Evolutionary conservation across 441 rosid species (phyloP), one percentile per base, ranked within the genome.

Genomic region (Dalechampia spathulata): DNA sequence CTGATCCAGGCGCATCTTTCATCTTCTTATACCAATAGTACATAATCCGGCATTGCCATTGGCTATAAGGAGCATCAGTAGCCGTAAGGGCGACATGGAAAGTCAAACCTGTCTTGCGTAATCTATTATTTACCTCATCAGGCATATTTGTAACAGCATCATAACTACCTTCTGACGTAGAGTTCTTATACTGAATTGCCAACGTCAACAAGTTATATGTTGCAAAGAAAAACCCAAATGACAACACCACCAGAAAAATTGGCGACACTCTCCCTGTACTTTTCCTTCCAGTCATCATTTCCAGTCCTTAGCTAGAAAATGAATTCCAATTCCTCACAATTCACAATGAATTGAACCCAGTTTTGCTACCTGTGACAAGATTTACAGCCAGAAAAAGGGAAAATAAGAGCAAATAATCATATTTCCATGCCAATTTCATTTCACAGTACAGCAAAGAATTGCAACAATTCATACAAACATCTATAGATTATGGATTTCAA

Each of bases 11-110:
- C 80, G 71, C 58, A 61, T 78, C 78, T 64, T 67, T 80, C 36
- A 76, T 72, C 65, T 72, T 80, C 71, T 75, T 82, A 68, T 80
- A 83, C 91, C 89, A 83, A 43, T 80, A 86, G 49, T 80, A 82
- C 91, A 83, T 86, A 23, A 86, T 75, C 58, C 87, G 79, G 63
- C 82, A 83, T 67, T 86, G 95, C 95, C 95, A 86, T 63, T 86
- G 79, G 69, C 89, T 83, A 58, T 83, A 86, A 13, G 82, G 72
- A 47, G 87, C 73, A 71, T 71, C 81, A 12, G 89, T 82, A 38
- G 91, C 89, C 0, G 89, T 83, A 27, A 83, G 72, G 42, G 86
- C 87, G 51, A 86, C 85, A 68, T 83, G 95, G 49, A 54, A 86
- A 39, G 61, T 78, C 23, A 21, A 43, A 60, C 65, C 55, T 13